Percentiles rank a stretch among this genome's conserved stretches.
Evolutionary conservation across 257 asterid genomes (phyloP).

Genomic region (Capsicum pubescens): DNA sequence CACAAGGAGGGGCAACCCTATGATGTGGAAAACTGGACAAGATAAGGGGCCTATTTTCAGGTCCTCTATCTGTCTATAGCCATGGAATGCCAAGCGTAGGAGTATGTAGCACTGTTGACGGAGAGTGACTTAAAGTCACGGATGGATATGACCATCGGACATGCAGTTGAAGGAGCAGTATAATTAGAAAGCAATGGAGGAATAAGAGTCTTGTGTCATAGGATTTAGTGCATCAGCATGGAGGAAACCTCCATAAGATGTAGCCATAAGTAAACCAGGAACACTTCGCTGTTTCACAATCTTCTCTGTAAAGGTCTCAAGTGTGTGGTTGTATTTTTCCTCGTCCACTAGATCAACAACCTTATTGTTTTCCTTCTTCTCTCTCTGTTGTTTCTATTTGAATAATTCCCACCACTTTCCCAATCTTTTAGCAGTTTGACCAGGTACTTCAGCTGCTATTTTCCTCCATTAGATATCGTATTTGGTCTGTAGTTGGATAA

Average conservation of each 20-base stretch:
- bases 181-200: slow-evolving; percentile 87
- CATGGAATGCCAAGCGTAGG: slow-evolving; percentile 49
- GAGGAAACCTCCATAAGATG: slow-evolving; percentile 58
- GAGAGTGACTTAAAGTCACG: slow-evolving; percentile 63
- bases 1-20: slow-evolving; percentile 39
- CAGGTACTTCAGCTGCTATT: slow-evolving; percentile 71
- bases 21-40: slow-evolving; percentile 40
- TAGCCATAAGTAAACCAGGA: slow-evolving; percentile 53
- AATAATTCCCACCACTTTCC: slow-evolving; percentile 81
- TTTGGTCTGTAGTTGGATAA: too few species aligned
- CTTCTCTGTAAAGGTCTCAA: slow-evolving; percentile 67
- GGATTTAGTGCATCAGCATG: slow-evolving; percentile 47
- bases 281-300: slow-evolving; percentile 45
- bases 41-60: slow-evolving; percentile 28
- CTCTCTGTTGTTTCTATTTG: slow-evolving; percentile 56
- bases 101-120: slow-evolving; percentile 50
- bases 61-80: slow-evolving; percentile 49
- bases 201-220: slow-evolving; percentile 43
- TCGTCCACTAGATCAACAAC: slow-evolving; percentile 47
- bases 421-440: slow-evolving; percentile 67
- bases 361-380: slow-evolving; percentile 47
- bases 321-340: slow-evolving; percentile 60
- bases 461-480: too few species aligned
- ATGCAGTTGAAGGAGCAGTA: slow-evolving; percentile 41
- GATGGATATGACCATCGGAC: slow-evolving; percentile 55